Evolutionary conservation across 2,329 filamentous ascomycete species (phyloP).

Genomic region (Aureobasidium zeae): DNA sequence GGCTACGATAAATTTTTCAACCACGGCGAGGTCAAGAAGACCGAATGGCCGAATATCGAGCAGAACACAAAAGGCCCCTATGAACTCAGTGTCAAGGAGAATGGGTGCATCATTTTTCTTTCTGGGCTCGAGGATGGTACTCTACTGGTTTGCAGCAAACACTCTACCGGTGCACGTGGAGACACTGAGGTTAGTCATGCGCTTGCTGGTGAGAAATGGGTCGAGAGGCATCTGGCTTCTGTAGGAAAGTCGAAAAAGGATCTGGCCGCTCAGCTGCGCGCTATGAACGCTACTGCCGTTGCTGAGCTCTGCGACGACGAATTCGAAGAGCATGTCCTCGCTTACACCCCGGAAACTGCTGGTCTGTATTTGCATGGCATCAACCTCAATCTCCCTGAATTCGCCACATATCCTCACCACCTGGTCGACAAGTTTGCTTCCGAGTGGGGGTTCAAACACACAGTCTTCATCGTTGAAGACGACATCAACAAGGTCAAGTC

Average conservation of each 20-base stretch:
- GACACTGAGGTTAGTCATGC: constrained; percentile 74
- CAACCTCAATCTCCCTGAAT: constrained; percentile 89
- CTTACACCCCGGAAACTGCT: constrained; percentile 71
- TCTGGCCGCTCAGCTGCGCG: constrained; percentile 63
- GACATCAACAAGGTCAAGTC: constrained; percentile 62
- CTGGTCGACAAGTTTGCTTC: constrained; percentile 86
- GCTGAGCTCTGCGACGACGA: constrained; percentile 92
- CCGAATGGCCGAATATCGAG: constrained; percentile 73
- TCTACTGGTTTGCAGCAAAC: constrained; percentile 95
- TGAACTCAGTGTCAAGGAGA: constrained; percentile 94
- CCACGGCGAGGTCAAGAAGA: constrained; percentile 68
- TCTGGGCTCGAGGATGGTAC: constrained; percentile 82
- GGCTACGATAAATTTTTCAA: constrained; percentile 99
- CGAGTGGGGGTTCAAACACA: constrained; percentile 88
- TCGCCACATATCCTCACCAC: constrained; percentile 72
- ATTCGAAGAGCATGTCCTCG: constrained; percentile 94
- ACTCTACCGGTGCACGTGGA: constrained; percentile 75
- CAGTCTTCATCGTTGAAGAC: constrained; percentile 68
- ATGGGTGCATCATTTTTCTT: constrained; percentile 99
- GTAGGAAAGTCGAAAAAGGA: constrained; percentile 72
- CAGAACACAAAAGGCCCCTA: constrained; percentile 74
- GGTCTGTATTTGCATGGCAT: constrained; percentile 93
- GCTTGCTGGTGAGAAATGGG: constrained; percentile 68
- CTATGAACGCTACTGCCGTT: constrained; percentile 84
- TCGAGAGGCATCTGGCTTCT: constrained; percentile 67